Conservation (phyloP, 768 basidiomycete species). For the Auricularia cornea region DNA sequence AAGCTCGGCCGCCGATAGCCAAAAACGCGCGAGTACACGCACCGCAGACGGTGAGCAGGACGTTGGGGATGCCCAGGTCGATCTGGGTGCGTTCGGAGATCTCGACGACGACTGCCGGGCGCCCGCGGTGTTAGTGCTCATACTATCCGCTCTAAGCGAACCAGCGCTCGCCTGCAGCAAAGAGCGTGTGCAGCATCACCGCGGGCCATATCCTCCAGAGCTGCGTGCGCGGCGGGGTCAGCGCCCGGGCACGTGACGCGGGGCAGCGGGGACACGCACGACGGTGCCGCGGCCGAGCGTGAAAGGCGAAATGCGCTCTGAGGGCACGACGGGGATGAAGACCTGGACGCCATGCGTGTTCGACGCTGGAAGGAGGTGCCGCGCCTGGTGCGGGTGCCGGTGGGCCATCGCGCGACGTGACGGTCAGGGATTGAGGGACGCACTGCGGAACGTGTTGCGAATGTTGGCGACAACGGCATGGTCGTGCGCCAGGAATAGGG, state of each 20-base stretch:
- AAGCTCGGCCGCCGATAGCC: neutral
- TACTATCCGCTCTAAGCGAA: too few species aligned
- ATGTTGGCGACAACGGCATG: neutral
- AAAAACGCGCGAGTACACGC: constrained; percentile 9
- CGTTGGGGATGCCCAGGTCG: constrained; percentile 40
- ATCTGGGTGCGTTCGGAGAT: constrained; percentile 33
- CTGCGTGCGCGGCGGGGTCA: constrained; percentile 8
- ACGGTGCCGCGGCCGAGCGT: constrained; percentile 38
- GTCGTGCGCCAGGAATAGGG: neutral
- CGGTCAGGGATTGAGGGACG: neutral
- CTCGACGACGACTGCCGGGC: constrained; percentile 31
- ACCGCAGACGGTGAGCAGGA: constrained; percentile 57
- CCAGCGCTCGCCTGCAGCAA: constrained; percentile 37
- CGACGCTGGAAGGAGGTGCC: neutral
- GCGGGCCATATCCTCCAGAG: constrained; percentile 64
- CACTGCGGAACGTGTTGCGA: neutral
- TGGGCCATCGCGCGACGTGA: neutral
- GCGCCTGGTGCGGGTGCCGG: neutral
- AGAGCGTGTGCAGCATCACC: constrained; percentile 50
- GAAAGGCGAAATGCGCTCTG: constrained; percentile 7
- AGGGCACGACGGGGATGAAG: neutral
- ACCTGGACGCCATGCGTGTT: constrained; percentile 1
- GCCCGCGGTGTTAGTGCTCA: too few species aligned
- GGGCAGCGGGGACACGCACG: constrained; percentile 17
- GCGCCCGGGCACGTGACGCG: neutral